phyloP scores from a whole-genome alignment of 2,329 filamentous ascomycete species.

The Apiospora pterosperma region DNA sequence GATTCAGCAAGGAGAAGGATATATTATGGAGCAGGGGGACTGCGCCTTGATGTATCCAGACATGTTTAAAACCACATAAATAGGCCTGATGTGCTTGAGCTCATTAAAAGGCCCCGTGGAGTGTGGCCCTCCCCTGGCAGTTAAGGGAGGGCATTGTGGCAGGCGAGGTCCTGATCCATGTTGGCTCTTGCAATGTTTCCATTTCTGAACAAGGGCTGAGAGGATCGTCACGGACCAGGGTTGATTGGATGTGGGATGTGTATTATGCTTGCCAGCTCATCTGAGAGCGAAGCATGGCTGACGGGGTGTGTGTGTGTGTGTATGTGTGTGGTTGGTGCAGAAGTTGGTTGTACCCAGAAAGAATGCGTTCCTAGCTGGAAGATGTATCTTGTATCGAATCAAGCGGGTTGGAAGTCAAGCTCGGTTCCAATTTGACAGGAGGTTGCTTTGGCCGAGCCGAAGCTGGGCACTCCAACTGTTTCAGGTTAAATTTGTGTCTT shows the following conservation, averaged over 20 bases:
- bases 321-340: not conserved
- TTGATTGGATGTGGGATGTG: not conserved
- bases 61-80: not conserved
- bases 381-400: not conserved
- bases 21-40: not conserved
- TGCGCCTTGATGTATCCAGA: not conserved
- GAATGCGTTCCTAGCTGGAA: not conserved
- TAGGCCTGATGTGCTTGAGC: not conserved
- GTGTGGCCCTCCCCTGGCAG: not conserved
- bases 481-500: slow-evolving; percentile 1
- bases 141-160: not conserved
- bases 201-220: not conserved
- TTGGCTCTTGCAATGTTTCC: not conserved
- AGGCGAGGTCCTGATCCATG: not conserved
- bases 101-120: not conserved
- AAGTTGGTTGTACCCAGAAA: not conserved
- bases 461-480: not conserved
- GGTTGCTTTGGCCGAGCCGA: not conserved
- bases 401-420: too few species aligned
- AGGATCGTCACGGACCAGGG: not conserved
- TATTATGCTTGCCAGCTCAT: not conserved
- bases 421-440: too few species aligned
- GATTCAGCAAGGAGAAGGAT: too few species aligned
- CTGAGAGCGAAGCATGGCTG: not conserved
- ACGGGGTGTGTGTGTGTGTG: too few species aligned